Percentiles rank a stretch among this genome's conserved stretches.
These are phyloP conservation scores for Cladophialophora immunda DNA, from an alignment of 2,329 filamentous ascomycete species.

Conservation along the genomic window DNA sequence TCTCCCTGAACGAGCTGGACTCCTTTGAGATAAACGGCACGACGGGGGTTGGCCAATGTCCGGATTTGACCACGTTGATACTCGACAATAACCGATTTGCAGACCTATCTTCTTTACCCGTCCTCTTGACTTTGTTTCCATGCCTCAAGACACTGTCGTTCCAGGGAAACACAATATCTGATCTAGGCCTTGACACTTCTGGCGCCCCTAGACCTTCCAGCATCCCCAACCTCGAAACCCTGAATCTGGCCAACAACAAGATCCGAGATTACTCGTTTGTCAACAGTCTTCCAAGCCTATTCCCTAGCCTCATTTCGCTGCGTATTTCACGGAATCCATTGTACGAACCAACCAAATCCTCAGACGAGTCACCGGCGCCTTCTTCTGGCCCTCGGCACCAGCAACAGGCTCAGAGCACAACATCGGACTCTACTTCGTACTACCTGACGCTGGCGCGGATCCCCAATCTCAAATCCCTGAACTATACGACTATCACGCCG, in stretches of 20 bases:
- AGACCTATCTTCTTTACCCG: constrained; percentile 50
- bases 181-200: constrained; percentile 42
- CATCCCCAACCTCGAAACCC: constrained; percentile 68
- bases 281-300: constrained; percentile 70
- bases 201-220: constrained; percentile 36
- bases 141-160: constrained; percentile 64
- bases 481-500: constrained; percentile 67
- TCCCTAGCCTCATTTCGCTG: constrained; percentile 78
- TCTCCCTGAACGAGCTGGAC: constrained; percentile 36
- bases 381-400: constrained; percentile 24
- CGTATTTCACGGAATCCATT: constrained; percentile 88
- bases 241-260: constrained; percentile 78
- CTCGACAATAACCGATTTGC: constrained; percentile 59
- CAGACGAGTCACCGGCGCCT: not conserved
- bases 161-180: constrained; percentile 76
- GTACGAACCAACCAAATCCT: constrained; percentile 59
- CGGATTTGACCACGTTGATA: constrained; percentile 58
- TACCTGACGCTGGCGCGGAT: constrained; percentile 41
- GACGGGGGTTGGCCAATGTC: constrained; percentile 33
- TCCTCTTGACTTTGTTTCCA: constrained; percentile 65
- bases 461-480: constrained; percentile 54
- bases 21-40: constrained; percentile 20
- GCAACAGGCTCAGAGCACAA: constrained; percentile 39
- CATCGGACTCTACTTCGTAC: constrained; percentile 37
- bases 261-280: constrained; percentile 77